A percentile compares a stretch with the other conserved stretches of the same genome.
Evolutionary conservation across 2,329 filamentous ascomycete species (phyloP).

Genomic region (Fusarium sp.): DNA sequence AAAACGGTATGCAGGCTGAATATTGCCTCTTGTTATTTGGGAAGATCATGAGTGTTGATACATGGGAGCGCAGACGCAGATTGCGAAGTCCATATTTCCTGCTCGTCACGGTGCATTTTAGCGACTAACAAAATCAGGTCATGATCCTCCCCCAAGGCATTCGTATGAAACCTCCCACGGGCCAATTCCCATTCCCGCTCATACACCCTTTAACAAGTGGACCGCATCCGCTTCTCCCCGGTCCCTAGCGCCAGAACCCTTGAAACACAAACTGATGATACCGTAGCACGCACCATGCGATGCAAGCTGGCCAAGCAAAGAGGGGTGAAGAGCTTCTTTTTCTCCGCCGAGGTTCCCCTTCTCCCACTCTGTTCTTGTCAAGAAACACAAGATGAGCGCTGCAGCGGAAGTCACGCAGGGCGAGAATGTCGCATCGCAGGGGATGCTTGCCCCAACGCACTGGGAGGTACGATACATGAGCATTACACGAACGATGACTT

Average conservation of each 20-base stretch:
- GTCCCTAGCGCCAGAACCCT: background rate
- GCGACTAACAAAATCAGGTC: background rate
- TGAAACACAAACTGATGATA: background rate
- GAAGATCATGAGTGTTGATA: background rate
- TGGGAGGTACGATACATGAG: slow-evolving; percentile 11
- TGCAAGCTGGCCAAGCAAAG: slow-evolving; percentile 6
- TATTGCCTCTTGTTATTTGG: accelerated
- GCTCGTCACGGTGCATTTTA: background rate
- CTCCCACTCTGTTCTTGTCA: accelerated
- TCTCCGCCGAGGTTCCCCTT: background rate
- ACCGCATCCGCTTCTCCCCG: slow-evolving; percentile 2
- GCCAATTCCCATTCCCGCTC: background rate
- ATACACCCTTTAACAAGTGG: background rate
- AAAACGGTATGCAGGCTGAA: no score
- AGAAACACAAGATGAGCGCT: background rate
- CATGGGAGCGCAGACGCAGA: accelerated
- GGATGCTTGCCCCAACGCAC: slow-evolving; percentile 30
- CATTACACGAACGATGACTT: accelerated
- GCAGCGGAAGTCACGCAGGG: background rate
- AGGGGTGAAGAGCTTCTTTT: background rate
- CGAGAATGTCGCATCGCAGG: background rate
- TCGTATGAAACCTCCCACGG: background rate
- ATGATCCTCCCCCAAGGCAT: background rate
- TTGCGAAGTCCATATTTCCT: background rate
- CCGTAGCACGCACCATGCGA: background rate